A percentile compares a stretch with the other conserved stretches of the same genome.
Conservation (phyloP, 495 filamentous ascomycete species). For the Hamigera avellanea region DNA sequence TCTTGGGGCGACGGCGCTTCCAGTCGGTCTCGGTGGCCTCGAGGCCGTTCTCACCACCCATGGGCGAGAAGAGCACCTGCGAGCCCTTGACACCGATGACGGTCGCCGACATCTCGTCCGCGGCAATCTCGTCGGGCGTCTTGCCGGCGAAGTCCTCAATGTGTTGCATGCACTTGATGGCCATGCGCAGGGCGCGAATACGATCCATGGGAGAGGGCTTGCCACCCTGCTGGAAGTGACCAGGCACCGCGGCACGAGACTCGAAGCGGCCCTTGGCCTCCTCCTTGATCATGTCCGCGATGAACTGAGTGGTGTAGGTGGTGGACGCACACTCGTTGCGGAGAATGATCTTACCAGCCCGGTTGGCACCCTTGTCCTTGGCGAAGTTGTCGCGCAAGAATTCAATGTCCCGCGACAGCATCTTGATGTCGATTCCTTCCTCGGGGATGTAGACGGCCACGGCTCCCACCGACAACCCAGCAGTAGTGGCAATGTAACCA, state of each 20-base stretch:
- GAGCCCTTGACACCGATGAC: slow-evolving; percentile 93
- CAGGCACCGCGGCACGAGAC: slow-evolving; percentile 83
- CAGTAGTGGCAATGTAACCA: slow-evolving; percentile 87
- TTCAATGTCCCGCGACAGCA: slow-evolving; percentile 83
- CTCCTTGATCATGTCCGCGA: slow-evolving; percentile 90
- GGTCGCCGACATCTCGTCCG: slow-evolving; percentile 54
- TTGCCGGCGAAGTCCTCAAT: slow-evolving; percentile 65
- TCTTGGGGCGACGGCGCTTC: slow-evolving; percentile 71
- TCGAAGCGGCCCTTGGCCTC: slow-evolving; percentile 90
- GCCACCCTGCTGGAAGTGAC: slow-evolving; percentile 94
- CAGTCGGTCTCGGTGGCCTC: slow-evolving; percentile 90
- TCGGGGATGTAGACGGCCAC: slow-evolving; percentile 97
- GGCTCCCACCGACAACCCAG: slow-evolving; percentile 79
- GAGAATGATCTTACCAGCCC: slow-evolving; percentile 87
- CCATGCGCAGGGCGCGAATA: slow-evolving; percentile 80
- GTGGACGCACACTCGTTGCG: slow-evolving; percentile 85
- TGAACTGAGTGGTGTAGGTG: slow-evolving; percentile 83
- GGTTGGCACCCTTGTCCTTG: slow-evolving; percentile 77
- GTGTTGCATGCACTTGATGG: slow-evolving; percentile 83
- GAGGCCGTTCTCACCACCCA: slow-evolving; percentile 49
- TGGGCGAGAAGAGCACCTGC: slow-evolving; percentile 71
- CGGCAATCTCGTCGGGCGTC: slow-evolving; percentile 53
- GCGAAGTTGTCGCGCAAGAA: slow-evolving; percentile 79
- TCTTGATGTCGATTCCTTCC: slow-evolving; percentile 87
- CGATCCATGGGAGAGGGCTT: slow-evolving; percentile 93